phyloP scores from a whole-genome alignment of 352 stramenopile genomes.

The Phytophthora fragariae region DNA sequence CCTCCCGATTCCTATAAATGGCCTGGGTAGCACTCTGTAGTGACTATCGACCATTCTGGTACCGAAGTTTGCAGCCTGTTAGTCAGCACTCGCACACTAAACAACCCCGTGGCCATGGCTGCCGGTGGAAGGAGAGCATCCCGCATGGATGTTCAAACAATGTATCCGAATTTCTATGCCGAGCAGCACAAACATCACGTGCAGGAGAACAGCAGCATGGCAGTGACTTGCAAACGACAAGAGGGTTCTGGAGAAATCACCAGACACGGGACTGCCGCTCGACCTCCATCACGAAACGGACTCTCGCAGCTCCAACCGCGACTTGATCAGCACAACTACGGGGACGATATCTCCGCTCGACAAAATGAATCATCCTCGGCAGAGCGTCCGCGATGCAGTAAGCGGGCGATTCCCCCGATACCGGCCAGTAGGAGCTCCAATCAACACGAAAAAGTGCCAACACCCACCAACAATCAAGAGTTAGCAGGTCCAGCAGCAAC shows the following conservation, averaged over 20 bases:
- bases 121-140: slow-evolving; percentile 9
- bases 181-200: slow-evolving; percentile 57
- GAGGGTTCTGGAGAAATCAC: slow-evolving; percentile 16
- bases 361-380: background rate
- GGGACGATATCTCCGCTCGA: too few species aligned
- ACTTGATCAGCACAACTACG: background rate
- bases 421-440: slow-evolving; percentile 26
- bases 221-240: slow-evolving; percentile 24
- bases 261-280: background rate
- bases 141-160: slow-evolving; percentile 34
- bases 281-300: slow-evolving; percentile 19
- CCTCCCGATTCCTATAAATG: too few species aligned
- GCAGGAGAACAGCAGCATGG: slow-evolving; percentile 32
- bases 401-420: slow-evolving; percentile 7
- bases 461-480: background rate
- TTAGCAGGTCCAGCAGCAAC: background rate
- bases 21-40: too few species aligned
- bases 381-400: background rate
- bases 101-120: slow-evolving; percentile 12
- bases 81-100: too few species aligned
- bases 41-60: too few species aligned
- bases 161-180: slow-evolving; percentile 72
- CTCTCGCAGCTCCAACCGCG: slow-evolving; percentile 9
- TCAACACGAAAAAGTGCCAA: slow-evolving; percentile 26
- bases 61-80: too few species aligned